Conservation (phyloP, 345 rosid genomes). For the Mercurialis annua region DNA sequence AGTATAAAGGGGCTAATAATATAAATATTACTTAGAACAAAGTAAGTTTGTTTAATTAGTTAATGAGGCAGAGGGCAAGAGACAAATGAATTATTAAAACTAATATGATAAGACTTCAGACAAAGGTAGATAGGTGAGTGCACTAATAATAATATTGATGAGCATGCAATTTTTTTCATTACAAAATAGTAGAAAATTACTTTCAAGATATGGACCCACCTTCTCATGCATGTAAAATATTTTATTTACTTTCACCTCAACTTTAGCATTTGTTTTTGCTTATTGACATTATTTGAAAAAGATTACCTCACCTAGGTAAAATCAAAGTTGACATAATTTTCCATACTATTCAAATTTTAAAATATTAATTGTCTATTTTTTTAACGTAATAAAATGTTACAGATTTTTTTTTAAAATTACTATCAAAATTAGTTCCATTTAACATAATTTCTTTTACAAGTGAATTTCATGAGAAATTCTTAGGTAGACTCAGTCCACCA, state of each 20-base stretch:
- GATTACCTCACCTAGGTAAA: background rate
- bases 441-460: too few relatives aligned
- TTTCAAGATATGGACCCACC: background rate
- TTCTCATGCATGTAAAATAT: background rate
- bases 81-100: background rate
- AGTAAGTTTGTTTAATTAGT: conserved; percentile 1
- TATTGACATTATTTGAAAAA: background rate
- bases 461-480: too few relatives aligned
- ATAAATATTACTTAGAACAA: conserved; percentile 5
- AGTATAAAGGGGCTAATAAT: conserved; percentile 20
- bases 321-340: too few relatives aligned
- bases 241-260: background rate
- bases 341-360: too few relatives aligned
- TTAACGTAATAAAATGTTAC: too few relatives aligned
- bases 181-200: background rate
- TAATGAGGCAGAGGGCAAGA: conserved; percentile 17
- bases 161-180: background rate
- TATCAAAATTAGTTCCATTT: too few relatives aligned
- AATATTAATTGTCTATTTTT: too few relatives aligned
- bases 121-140: conserved; percentile 16
- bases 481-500: too few relatives aligned
- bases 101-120: conserved; percentile 22
- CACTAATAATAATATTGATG: background rate
- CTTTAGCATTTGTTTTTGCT: background rate
- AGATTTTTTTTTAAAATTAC: too few relatives aligned